phyloP scores from a whole-genome alignment of 225 moss, liverwort and hornwort species.

The Pseudoscleropodium purum region DNA sequence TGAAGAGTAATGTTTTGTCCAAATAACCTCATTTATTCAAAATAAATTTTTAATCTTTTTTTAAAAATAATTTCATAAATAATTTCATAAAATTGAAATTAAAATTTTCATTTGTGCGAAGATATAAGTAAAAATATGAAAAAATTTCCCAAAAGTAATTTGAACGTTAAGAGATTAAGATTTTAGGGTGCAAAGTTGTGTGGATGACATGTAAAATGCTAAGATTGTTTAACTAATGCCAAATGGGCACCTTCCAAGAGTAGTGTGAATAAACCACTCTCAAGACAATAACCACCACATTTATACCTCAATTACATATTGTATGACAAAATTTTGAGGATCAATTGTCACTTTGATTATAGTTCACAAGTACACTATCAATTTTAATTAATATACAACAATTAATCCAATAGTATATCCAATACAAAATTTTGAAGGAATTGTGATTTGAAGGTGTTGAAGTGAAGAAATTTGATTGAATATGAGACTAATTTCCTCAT shows the following conservation, averaged over 20 bases:
- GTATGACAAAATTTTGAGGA: not conserved
- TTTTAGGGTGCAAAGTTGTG: too few relatives aligned
- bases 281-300: not conserved
- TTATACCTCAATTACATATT: not conserved
- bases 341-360: not conserved
- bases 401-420: not conserved
- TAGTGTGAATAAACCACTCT: not conserved
- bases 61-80: accelerated
- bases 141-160: accelerated
- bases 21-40: not conserved
- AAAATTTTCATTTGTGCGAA: too few relatives aligned
- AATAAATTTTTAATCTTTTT: too few relatives aligned
- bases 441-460: not conserved
- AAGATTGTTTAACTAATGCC: too few relatives aligned
- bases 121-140: not conserved
- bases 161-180: accelerated
- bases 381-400: not conserved
- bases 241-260: not conserved
- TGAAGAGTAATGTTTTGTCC: accelerated
- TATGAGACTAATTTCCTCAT: not conserved
- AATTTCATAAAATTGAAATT: not conserved
- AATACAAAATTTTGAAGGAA: not conserved
- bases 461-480: not conserved
- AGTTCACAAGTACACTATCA: not conserved
- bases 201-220: too few relatives aligned